A percentile compares a stretch with the other conserved stretches of the same genome.
Evolutionary conservation across 116 monocot genomes (phyloP).

Genomic region (Zostera marina): DNA sequence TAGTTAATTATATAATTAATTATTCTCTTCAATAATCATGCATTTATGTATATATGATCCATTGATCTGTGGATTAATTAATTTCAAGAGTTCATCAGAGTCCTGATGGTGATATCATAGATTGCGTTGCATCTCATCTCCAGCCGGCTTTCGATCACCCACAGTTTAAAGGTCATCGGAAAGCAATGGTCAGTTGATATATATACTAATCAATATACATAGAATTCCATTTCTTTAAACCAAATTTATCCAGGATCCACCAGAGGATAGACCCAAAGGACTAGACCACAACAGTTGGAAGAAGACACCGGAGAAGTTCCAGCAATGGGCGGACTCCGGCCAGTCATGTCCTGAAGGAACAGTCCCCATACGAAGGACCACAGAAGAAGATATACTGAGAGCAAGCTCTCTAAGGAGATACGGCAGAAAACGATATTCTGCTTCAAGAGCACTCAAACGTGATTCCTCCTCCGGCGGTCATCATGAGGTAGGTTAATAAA

Average conservation of each 20-base stretch:
- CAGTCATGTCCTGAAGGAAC: slow-evolving; percentile 53
- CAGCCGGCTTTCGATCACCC: slow-evolving; percentile 97
- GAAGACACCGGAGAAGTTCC: slow-evolving; percentile 8
- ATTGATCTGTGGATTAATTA: too few relatives aligned
- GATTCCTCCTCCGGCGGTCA: slow-evolving; percentile 29
- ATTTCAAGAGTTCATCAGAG: slow-evolving; percentile 27
- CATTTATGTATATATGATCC: not conserved
- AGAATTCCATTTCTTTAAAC: not conserved
- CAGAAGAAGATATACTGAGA: slow-evolving; percentile 39
- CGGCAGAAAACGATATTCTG: slow-evolving; percentile 32
- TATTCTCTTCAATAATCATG: not conserved
- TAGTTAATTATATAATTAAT: too few relatives aligned
- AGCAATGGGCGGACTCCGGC: slow-evolving; percentile 42
- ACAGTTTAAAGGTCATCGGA: slow-evolving; percentile 40
- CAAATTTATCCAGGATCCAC: slow-evolving; percentile 31
- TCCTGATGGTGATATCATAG: slow-evolving; percentile 75
- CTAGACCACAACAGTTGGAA: not conserved
- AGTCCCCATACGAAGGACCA: slow-evolving; percentile 49
- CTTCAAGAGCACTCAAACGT: slow-evolving; percentile 8
- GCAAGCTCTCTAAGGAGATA: slow-evolving; percentile 38
- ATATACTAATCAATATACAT: not conserved
- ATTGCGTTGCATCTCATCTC: slow-evolving; percentile 70
- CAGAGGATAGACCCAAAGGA: slow-evolving; percentile 77
- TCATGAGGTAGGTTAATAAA: slow-evolving; percentile 33
- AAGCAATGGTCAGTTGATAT: slow-evolving; percentile 39